A percentile compares a stretch with the other conserved stretches of the same genome.
These are phyloP conservation scores for Magnolia sinica DNA, from an alignment of 164 flowering plant genomes.

Conservation along the genomic window DNA sequence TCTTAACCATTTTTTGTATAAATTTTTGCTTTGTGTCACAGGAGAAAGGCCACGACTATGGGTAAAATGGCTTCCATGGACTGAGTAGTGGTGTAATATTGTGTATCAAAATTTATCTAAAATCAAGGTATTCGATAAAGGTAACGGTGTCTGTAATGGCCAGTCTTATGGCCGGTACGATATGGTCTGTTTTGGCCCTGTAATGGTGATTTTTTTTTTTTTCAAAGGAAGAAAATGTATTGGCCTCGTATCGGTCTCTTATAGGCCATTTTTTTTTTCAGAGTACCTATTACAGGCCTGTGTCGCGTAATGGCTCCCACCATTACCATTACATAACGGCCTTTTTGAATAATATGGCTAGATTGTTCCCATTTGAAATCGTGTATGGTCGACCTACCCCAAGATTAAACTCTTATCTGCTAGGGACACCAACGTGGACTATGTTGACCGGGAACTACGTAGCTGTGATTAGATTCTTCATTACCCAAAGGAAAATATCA, in stretches of 20 bases:
- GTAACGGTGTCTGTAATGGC: too few species aligned
- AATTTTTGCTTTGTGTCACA: not conserved
- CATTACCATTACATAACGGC: too few species aligned
- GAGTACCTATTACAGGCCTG: too few species aligned
- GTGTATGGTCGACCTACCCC: slow-evolving; percentile 1
- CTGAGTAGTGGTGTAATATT: not conserved
- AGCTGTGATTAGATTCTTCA: not conserved
- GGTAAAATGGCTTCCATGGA: not conserved
- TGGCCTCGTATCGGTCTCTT: too few species aligned
- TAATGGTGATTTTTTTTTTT: too few species aligned
- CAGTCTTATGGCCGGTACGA: too few species aligned
- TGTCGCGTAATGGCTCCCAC: too few species aligned
- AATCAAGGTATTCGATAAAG: too few species aligned
- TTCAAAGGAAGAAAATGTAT: too few species aligned
- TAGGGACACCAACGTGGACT: not conserved
- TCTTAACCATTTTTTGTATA: not conserved
- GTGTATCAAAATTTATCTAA: not conserved
- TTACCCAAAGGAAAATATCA: not conserved
- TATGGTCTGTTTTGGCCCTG: too few species aligned
- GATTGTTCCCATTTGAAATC: not conserved
- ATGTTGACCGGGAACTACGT: not conserved
- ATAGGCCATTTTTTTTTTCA: too few species aligned
- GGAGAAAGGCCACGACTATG: not conserved
- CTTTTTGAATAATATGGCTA: too few species aligned
- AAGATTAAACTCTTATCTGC: not conserved